These are phyloP conservation scores for Fusarium lyarnte DNA, from an alignment of 2,329 filamentous ascomycete genomes.

Conservation along the genomic window DNA sequence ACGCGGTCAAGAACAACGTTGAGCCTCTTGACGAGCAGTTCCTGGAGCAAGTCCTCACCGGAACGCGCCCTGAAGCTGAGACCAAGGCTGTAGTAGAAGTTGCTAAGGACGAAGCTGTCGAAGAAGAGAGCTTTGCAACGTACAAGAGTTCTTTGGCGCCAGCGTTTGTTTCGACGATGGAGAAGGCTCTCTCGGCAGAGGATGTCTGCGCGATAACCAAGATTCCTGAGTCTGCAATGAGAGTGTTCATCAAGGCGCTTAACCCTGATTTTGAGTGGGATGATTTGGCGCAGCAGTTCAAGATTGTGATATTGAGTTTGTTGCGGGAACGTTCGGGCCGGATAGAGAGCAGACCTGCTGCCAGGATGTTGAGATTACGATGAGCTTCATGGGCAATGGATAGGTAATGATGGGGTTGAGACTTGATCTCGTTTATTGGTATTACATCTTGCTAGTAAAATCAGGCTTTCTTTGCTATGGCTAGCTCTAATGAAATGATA, in stretches of 20 bases:
- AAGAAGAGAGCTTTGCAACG: background rate
- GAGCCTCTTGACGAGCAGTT: slow-evolving; percentile 10
- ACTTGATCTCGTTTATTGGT: background rate
- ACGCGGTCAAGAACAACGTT: background rate
- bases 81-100: fast-evolving
- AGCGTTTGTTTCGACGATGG: background rate
- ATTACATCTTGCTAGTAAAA: background rate
- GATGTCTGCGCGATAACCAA: slow-evolving; percentile 3
- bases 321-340: background rate
- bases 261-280: slow-evolving; percentile 6
- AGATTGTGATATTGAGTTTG: background rate
- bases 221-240: background rate
- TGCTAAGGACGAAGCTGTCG: fast-evolving
- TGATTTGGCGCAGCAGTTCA: background rate
- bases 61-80: background rate
- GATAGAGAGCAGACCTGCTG: background rate
- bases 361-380: background rate
- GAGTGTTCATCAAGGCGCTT: background rate
- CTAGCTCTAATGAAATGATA: no score
- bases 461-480: no score
- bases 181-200: background rate
- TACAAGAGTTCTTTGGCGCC: slow-evolving; percentile 1
- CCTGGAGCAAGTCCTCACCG: background rate
- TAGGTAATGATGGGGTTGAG: fast-evolving
- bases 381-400: background rate